Evolutionary conservation across 768 basidiomycete species (phyloP).

Genomic region (Tulasnella sp.): DNA sequence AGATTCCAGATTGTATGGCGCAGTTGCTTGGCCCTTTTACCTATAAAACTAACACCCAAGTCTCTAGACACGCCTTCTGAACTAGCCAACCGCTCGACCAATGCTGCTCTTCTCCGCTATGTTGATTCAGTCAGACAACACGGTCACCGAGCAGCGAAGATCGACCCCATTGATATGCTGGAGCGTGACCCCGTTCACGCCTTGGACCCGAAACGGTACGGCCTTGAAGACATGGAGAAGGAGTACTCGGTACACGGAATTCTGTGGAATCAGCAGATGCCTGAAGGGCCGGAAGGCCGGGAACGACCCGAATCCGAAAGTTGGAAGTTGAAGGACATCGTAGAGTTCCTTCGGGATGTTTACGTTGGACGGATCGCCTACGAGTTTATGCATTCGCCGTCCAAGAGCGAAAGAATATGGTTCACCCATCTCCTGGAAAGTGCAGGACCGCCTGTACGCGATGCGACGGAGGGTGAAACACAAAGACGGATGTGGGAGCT

Average conservation of each 20-base stretch:
- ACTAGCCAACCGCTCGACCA: constrained; percentile 60
- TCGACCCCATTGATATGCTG: constrained; percentile 85
- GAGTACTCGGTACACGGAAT: constrained; percentile 76
- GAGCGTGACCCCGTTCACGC: constrained; percentile 77
- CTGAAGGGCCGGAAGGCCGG: constrained; percentile 38
- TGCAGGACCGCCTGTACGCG: constrained; percentile 31
- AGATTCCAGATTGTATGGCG: no score
- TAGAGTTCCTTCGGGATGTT: constrained; percentile 59
- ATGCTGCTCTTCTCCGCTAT: constrained; percentile 79
- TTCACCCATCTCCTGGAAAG: constrained; percentile 83
- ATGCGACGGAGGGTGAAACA: constrained; percentile 31
- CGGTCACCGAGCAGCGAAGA: constrained; percentile 70
- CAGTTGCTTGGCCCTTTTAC: no score
- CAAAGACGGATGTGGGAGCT: constrained; percentile 63
- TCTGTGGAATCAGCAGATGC: constrained; percentile 59
- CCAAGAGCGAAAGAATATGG: constrained; percentile 82
- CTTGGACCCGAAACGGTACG: constrained; percentile 71
- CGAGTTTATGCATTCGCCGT: constrained; percentile 88
- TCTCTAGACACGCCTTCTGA: constrained; percentile 58
- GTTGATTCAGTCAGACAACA: constrained; percentile 73
- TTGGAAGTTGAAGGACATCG: constrained; percentile 71
- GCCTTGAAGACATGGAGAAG: constrained; percentile 51
- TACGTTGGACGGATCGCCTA: constrained; percentile 87
- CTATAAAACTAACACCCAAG: neutral
- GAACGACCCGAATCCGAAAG: constrained; percentile 28